Evolutionary conservation across 257 asterid genomes (phyloP).

Genomic region (Solanum bulbocastanum): DNA sequence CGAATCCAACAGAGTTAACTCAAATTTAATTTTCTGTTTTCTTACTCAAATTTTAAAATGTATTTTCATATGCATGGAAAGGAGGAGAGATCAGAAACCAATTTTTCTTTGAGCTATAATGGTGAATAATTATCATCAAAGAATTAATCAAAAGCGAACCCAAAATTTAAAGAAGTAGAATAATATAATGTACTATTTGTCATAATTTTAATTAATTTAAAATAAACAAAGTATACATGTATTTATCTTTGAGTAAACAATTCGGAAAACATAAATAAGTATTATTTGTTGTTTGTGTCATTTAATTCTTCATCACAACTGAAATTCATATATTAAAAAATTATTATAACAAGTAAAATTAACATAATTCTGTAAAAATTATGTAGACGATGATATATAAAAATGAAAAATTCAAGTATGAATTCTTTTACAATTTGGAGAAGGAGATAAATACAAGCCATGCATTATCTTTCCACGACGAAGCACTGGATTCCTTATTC

Average conservation of each 20-base stretch:
- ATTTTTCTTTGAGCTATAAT: too few relatives aligned
- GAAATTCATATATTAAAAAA: background rate
- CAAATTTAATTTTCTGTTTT: too few relatives aligned
- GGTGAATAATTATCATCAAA: background rate
- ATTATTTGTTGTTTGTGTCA: background rate
- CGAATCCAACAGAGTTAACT: too few relatives aligned
- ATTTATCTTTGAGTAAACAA: background rate
- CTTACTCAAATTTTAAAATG: too few relatives aligned
- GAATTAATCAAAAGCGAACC: background rate
- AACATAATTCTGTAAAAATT: background rate
- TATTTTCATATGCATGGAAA: too few relatives aligned
- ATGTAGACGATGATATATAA: background rate
- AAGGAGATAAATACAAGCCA: background rate
- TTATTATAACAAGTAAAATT: background rate
- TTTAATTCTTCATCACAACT: background rate
- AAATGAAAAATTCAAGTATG: background rate
- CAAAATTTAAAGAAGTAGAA: too few relatives aligned
- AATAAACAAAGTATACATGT: background rate
- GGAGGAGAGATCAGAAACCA: background rate
- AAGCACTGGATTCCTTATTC: background rate
- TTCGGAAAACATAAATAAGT: background rate
- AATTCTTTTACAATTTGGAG: background rate
- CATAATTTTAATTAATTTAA: too few relatives aligned
- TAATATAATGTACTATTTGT: too few relatives aligned
- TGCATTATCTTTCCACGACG: background rate